Conservation (phyloP, 805 yeast species). For the Myxozyma melibiosi region DNA sequence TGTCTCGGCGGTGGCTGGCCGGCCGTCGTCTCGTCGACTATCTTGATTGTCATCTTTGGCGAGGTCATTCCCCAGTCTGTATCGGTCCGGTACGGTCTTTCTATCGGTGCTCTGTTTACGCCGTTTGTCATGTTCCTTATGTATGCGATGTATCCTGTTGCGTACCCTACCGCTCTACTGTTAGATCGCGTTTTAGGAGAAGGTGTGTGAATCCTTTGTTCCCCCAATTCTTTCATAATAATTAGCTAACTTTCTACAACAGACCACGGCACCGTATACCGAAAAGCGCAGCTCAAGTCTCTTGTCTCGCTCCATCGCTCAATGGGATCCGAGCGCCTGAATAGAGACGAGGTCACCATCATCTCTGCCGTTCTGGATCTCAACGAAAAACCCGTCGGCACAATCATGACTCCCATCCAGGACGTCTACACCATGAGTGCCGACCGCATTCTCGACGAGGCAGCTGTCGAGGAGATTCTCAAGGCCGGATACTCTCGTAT, state of each 20-base stretch:
- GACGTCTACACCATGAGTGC: slow-evolving; percentile 87
- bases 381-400: slow-evolving; percentile 83
- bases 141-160: slow-evolving; percentile 89
- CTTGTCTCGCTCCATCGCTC: slow-evolving; percentile 89
- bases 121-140: slow-evolving; percentile 84
- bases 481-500: slow-evolving; percentile 94
- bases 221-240: no score
- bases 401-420: slow-evolving; percentile 92
- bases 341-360: slow-evolving; percentile 94
- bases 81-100: slow-evolving; percentile 89
- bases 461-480: slow-evolving; percentile 82
- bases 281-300: slow-evolving; percentile 89
- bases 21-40: slow-evolving; percentile 92
- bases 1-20: slow-evolving; percentile 97
- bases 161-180: slow-evolving; percentile 83
- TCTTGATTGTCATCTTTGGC: slow-evolving; percentile 89
- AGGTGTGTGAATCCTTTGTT: slow-evolving; percentile 23
- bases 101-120: slow-evolving; percentile 85
- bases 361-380: slow-evolving; percentile 90
- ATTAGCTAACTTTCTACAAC: no score
- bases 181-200: slow-evolving; percentile 86
- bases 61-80: slow-evolving; percentile 94
- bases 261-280: slow-evolving; percentile 93
- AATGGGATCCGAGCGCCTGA: slow-evolving; percentile 92
- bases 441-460: slow-evolving; percentile 79